Evolutionary conservation across 2,329 filamentous ascomycete species (phyloP), one percentile per base, ranked within the genome.

Genomic region (Tolypocladium amazonense): DNA sequence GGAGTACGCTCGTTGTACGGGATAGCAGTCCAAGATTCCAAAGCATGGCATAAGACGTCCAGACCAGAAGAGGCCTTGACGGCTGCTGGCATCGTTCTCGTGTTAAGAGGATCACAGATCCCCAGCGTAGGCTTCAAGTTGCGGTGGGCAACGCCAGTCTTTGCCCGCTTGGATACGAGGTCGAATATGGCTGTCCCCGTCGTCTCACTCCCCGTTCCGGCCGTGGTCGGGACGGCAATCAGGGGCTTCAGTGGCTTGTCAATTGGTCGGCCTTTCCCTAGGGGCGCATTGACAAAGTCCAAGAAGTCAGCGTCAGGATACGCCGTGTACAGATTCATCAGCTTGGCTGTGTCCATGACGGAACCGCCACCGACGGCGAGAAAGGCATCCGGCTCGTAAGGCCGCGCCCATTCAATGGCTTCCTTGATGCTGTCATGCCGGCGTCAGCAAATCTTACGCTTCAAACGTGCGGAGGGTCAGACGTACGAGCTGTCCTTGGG

Each of bases 151-250:
- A 99, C 90, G 57, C 94, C 94, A 0, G 94, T 99, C 79, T 99
- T 99, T 56, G 92, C 92, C 60, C 88, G 88, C 73, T 91, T 91
- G 54, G 88, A 85, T 2, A 95, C 90, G 0, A 99, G 83, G 69
- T 99, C 94, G 73, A 99, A 99, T 75, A 99, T 99, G 58, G 95
- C 95, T 0, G 94, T 99, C 25, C 94, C 95, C 0, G 94, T 99
- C 0, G 94, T 99, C 75, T 99, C 94, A 59, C 90, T 94, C 4
- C 91, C 90, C 0, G 90, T 94, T 54, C 90, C 90, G 18, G 90
- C 89, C 1, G 90, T 94, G 1, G 90, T 94, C 3, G 90, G 90
- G 1, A 93, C 86, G 39, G 90, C 90, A 56, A 94, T 86, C n/a
- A 94, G 80, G 1, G 90, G 90, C 67, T 82, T 85, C 20, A 94